Evolutionary conservation across 2,329 filamentous ascomycete genomes (phyloP).

Genomic region (Venturia aucupariae): DNA sequence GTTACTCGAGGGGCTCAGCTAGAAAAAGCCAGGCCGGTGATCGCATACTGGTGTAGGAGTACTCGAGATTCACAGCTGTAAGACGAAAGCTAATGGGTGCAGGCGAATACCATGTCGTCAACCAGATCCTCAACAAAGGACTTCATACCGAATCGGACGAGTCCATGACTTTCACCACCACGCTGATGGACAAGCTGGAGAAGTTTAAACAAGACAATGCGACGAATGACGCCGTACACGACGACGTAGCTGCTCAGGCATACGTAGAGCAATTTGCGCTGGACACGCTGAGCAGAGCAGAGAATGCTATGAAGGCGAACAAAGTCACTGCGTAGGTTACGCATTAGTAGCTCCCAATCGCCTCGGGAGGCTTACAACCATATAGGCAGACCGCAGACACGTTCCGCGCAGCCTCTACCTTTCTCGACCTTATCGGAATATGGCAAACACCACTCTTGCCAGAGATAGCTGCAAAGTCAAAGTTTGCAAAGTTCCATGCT

Average conservation of each 20-base stretch:
- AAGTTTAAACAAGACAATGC: slow-evolving; percentile 64
- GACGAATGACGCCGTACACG: slow-evolving; percentile 71
- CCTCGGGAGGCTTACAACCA: slow-evolving; percentile 13
- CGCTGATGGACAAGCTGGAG: slow-evolving; percentile 87
- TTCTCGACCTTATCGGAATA: slow-evolving; percentile 78
- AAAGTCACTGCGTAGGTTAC: slow-evolving; percentile 63
- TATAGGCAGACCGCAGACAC: slow-evolving; percentile 82
- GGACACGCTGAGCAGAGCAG: slow-evolving; percentile 76
- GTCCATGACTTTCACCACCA: slow-evolving; percentile 69
- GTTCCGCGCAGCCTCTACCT: slow-evolving; percentile 84
- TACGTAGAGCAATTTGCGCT: slow-evolving; percentile 92
- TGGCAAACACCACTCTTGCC: slow-evolving; percentile 57
- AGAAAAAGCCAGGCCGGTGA: slow-evolving; percentile 70
- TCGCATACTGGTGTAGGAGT: slow-evolving; percentile 85
- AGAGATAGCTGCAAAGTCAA: slow-evolving; percentile 78
- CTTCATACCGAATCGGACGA: slow-evolving; percentile 73
- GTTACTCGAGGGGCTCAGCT: slow-evolving; percentile 77
- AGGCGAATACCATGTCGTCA: slow-evolving; percentile 89
- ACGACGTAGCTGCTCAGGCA: slow-evolving; percentile 78
- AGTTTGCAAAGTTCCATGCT: slow-evolving; percentile 94
- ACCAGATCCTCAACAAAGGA: slow-evolving; percentile 74
- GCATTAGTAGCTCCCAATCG: slow-evolving; percentile 5
- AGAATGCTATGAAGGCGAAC: slow-evolving; percentile 71
- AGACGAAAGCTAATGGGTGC: slow-evolving; percentile 18
- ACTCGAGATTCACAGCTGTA: neutral